phyloP scores from a whole-genome alignment of 176 grass and related monocot species.

The Carex myosuroides region DNA sequence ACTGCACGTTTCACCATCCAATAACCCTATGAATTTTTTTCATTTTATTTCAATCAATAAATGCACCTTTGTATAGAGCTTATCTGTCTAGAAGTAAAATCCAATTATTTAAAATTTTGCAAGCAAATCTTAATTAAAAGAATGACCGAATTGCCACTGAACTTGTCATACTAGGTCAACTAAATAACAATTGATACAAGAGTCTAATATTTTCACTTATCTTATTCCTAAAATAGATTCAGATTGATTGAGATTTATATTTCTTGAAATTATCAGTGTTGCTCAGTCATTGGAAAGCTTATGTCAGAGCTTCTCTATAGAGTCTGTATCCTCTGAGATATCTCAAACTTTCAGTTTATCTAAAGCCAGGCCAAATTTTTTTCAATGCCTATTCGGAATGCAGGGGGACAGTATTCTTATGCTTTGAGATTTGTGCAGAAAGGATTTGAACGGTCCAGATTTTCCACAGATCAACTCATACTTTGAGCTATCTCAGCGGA shows the following conservation, averaged over 20 bases:
- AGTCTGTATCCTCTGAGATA: too few relatives aligned
- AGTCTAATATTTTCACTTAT: background rate
- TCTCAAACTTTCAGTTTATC: too few relatives aligned
- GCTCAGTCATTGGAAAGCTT: background rate
- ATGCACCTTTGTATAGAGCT: background rate
- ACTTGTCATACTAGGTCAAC: background rate
- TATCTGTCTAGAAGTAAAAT: background rate
- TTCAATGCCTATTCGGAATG: too few relatives aligned
- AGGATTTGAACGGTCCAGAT: too few relatives aligned
- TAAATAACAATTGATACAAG: background rate
- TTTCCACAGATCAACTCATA: too few relatives aligned
- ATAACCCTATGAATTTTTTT: conserved; percentile 50
- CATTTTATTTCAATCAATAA: background rate
- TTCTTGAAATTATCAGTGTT: background rate
- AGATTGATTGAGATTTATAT: background rate
- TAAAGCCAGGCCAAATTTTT: too few relatives aligned
- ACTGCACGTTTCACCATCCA: conserved; percentile 99
- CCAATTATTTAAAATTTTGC: background rate
- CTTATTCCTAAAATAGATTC: background rate
- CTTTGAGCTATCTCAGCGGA: too few relatives aligned
- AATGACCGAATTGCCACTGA: background rate
- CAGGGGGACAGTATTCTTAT: too few relatives aligned
- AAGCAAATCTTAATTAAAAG: background rate
- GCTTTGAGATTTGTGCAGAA: too few relatives aligned
- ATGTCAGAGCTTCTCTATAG: background rate